These are phyloP conservation scores for Aspergillus pseudonomiae DNA, from an alignment of 2,329 filamentous ascomycete species.

Conservation along the genomic window DNA sequence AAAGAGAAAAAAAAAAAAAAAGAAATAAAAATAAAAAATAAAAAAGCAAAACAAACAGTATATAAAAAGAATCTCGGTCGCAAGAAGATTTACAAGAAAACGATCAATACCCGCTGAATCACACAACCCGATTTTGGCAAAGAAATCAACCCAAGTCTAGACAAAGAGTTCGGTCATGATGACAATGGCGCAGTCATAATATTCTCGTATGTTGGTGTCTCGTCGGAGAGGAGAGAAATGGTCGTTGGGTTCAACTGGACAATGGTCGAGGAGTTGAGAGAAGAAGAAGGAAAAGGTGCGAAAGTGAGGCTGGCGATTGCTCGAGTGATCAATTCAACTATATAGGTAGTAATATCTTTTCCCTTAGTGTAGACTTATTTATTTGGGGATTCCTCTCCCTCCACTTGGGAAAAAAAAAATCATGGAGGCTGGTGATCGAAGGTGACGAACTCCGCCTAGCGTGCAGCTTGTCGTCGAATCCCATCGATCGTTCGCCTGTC, in stretches of 20 bases:
- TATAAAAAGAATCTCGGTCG: not conserved
- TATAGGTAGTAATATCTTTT: not conserved
- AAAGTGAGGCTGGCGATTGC: not conserved
- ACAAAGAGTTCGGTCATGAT: slow-evolving; percentile 4
- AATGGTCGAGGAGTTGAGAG: not conserved
- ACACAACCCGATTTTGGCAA: not conserved
- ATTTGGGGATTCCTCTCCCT: slow-evolving; percentile 14
- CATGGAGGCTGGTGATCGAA: slow-evolving; percentile 35
- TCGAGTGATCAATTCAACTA: slow-evolving; percentile 1
- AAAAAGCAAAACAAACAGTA: not conserved
- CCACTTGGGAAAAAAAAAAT: slow-evolving; percentile 24
- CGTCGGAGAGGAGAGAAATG: not conserved
- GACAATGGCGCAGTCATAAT: not conserved
- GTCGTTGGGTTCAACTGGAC: not conserved
- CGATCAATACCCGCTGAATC: not conserved
- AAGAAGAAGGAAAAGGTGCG: not conserved
- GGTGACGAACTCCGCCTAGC: slow-evolving; percentile 26
- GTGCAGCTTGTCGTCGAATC: slow-evolving; percentile 29
- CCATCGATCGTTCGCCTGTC: slow-evolving; percentile 21
- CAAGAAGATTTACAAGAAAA: not conserved
- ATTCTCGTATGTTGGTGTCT: not conserved
- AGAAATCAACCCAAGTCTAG: not conserved
- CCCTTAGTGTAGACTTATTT: slow-evolving; percentile 17
- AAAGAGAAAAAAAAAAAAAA: slow-evolving; percentile 16
- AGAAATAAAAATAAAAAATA: not conserved